Evolutionary conservation across 2,329 filamentous ascomycete genomes (phyloP).

Genomic region (Aaosphaeria arxii): DNA sequence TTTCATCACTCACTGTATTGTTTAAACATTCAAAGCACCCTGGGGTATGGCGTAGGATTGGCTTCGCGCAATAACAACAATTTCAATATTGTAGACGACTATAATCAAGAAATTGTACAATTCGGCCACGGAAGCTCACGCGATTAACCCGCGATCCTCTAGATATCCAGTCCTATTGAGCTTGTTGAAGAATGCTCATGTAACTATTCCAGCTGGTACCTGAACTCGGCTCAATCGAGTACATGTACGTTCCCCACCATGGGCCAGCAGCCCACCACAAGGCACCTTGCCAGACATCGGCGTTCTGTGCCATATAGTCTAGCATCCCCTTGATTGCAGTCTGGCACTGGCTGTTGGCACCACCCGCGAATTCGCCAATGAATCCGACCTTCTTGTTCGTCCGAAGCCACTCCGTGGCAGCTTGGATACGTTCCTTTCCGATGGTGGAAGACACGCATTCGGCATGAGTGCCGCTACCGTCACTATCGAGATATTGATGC

Average conservation of each 20-base stretch:
- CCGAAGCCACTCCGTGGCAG: conserved; percentile 49
- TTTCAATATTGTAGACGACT: too few species aligned
- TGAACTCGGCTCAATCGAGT: conserved; percentile 43
- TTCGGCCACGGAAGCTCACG: too few species aligned
- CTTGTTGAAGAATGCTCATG: conserved; percentile 9
- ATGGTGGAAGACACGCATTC: conserved; percentile 50
- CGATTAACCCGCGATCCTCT: too few species aligned
- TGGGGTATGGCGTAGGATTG: too few species aligned
- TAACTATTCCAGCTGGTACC: conserved; percentile 35
- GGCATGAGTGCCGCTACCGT: conserved; percentile 48
- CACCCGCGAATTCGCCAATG: conserved; percentile 52
- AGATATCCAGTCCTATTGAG: neutral
- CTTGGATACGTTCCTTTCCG: conserved; percentile 45
- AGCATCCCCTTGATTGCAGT: conserved; percentile 47
- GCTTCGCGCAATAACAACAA: too few species aligned
- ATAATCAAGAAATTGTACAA: too few species aligned
- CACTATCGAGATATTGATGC: conserved; percentile 56
- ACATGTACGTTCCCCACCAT: conserved; percentile 44
- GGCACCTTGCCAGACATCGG: conserved; percentile 49
- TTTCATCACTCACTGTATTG: too few species aligned
- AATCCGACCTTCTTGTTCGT: conserved; percentile 47
- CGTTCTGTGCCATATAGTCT: conserved; percentile 43
- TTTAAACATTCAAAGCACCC: too few species aligned
- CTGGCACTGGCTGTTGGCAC: conserved; percentile 46
- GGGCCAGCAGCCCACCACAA: conserved; percentile 52